phyloP scores from a whole-genome alignment of 257 asterid genomes.

The Catharanthus roseus region DNA sequence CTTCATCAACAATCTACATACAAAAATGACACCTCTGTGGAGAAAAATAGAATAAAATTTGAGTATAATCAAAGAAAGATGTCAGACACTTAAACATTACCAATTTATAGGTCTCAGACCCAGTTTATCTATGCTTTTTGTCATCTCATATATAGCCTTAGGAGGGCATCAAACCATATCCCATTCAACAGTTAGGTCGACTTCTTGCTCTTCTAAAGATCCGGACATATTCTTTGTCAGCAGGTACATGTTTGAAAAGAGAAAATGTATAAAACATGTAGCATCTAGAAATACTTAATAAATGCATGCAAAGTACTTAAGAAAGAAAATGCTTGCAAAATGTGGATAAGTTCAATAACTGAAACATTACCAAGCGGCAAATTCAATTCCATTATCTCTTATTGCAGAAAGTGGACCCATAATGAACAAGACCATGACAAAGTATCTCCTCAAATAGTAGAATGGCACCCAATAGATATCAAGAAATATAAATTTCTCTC shows the following conservation, averaged over 20 bases:
- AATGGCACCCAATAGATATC: background rate
- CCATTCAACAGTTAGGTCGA: constrained; percentile 58
- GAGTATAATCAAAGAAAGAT: constrained; percentile 9
- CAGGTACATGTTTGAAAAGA: constrained; percentile 62
- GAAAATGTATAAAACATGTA: constrained; percentile 82
- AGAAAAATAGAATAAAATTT: constrained; percentile 18
- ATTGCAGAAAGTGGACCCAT: constrained; percentile 89
- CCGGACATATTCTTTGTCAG: constrained; percentile 71
- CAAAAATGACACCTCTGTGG: constrained; percentile 12
- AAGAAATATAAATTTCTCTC: background rate
- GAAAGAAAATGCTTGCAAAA: background rate
- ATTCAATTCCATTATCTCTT: constrained; percentile 92
- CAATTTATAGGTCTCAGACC: constrained; percentile 83
- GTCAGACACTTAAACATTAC: too few relatives aligned
- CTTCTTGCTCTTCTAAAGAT: too few relatives aligned
- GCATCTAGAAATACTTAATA: constrained; percentile 26
- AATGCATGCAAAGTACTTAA: background rate
- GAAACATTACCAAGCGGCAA: constrained; percentile 59
- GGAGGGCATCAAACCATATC: constrained; percentile 86
- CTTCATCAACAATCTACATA: constrained; percentile 88
- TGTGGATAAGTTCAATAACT: background rate
- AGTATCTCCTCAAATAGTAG: background rate
- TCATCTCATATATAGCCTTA: constrained; percentile 89
- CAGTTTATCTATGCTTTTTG: constrained; percentile 68
- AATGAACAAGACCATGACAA: constrained; percentile 70